phyloP scores from a whole-genome alignment of 768 basidiomycete species.

The Dacryopinax spathularia region DNA sequence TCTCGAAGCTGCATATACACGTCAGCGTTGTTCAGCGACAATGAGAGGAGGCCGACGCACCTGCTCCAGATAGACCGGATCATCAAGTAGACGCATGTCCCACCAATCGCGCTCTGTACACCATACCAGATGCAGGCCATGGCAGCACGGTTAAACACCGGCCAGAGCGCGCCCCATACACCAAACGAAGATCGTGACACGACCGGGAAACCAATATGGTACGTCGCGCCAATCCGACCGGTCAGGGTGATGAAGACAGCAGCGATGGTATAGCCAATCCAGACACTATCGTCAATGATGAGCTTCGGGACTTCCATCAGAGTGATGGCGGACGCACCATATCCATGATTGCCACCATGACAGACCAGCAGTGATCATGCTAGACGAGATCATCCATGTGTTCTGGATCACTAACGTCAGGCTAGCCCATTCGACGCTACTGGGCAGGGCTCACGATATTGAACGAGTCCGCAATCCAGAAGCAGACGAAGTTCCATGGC shows the following conservation, averaged over 20 bases:
- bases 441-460: too few relatives aligned
- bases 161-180: constrained; percentile 64
- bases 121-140: constrained; percentile 36
- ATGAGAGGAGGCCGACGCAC: constrained; percentile 27
- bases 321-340: constrained; percentile 24
- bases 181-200: constrained; percentile 53
- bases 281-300: constrained; percentile 14
- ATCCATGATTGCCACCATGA: constrained; percentile 82
- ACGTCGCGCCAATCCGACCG: constrained; percentile 61
- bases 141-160: constrained; percentile 37
- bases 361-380: constrained; percentile 56
- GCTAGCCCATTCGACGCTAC: not conserved
- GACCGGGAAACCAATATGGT: constrained; percentile 43
- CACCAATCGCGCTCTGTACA: constrained; percentile 72
- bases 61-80: constrained; percentile 65
- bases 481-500: constrained; percentile 49
- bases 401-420: not conserved
- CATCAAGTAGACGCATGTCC: constrained; percentile 59
- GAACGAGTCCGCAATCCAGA: constrained; percentile 72
- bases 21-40: constrained; percentile 24
- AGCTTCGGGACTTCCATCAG: too few relatives aligned
- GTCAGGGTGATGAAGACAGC: constrained; percentile 64
- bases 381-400: constrained; percentile 57
- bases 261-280: constrained; percentile 38
- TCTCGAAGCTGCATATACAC: constrained; percentile 9